A percentile compares a stretch with the other conserved stretches of the same genome.
Evolutionary conservation across 129 eudicot species (phyloP).

Genomic region (Chrysanthemum seticuspe): DNA sequence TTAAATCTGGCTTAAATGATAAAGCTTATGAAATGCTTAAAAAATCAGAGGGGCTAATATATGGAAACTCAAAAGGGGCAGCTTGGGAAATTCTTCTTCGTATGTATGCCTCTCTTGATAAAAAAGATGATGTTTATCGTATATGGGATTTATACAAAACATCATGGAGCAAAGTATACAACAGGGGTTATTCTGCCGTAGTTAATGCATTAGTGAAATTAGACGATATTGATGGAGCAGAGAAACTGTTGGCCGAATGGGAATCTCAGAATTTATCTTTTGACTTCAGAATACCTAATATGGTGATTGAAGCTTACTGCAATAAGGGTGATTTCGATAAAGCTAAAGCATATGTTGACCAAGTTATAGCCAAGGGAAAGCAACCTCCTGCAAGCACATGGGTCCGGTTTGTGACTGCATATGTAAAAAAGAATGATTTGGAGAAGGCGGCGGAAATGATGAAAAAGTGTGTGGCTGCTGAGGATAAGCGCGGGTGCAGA

Average conservation of each 20-base stretch:
- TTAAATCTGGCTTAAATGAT: conserved; percentile 21
- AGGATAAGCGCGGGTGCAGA: conserved; percentile 22
- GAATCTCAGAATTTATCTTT: conserved; percentile 36
- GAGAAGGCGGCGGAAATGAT: conserved; percentile 47
- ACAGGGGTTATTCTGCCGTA: conserved; percentile 47
- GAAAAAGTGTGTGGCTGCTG: conserved; percentile 35
- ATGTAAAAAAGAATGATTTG: conserved; percentile 36
- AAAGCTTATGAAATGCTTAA: conserved; percentile 31
- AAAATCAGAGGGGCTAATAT: conserved; percentile 29
- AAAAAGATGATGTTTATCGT: conserved; percentile 50
- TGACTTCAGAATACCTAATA: conserved; percentile 55
- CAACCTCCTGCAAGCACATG: conserved; percentile 43
- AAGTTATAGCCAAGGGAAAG: conserved; percentile 37
- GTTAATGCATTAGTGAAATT: conserved; percentile 52
- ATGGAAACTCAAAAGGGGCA: conserved; percentile 18
- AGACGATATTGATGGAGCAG: conserved; percentile 59
- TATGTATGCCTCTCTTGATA: conserved; percentile 38
- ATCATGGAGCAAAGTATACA: conserved; percentile 35
- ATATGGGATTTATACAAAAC: conserved; percentile 52
- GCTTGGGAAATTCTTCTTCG: conserved; percentile 36
- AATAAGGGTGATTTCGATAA: conserved; percentile 37
- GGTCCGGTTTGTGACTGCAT: conserved; percentile 47
- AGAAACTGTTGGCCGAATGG: conserved; percentile 61
- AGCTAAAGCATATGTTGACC: conserved; percentile 58
- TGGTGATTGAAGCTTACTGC: conserved; percentile 44